Percentiles rank a stretch among this genome's conserved stretches.
Conservation (phyloP, 768 basidiomycete genomes). For the Candolleomyces aberdarensis region DNA sequence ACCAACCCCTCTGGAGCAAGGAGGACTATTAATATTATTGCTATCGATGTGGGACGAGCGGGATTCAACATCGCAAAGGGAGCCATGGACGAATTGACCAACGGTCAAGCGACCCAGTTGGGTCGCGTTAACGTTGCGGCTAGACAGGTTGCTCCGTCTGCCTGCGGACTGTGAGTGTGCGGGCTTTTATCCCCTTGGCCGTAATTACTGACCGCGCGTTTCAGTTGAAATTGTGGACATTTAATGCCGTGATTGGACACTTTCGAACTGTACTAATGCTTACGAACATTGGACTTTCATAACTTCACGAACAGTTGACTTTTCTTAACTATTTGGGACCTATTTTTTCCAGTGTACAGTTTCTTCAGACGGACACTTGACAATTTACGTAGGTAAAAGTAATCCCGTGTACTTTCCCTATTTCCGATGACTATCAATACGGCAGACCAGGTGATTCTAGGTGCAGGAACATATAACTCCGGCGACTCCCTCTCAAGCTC, state of each 20-base stretch:
- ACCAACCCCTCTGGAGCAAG: constrained; percentile 24
- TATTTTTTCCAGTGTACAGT: not conserved
- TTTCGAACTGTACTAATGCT: not conserved
- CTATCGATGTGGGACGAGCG: constrained; percentile 49
- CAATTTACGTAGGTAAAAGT: not conserved
- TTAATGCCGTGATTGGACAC: not conserved
- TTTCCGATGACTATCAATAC: not conserved
- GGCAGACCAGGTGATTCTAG: not conserved
- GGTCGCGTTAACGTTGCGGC: constrained; percentile 3
- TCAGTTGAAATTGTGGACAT: not conserved
- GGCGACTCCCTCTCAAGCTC: not conserved
- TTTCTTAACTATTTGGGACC: not conserved
- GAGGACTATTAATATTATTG: constrained; percentile 45
- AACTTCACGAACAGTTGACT: not conserved
- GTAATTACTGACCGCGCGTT: not conserved
- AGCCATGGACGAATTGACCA: constrained; percentile 58
- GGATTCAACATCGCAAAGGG: constrained; percentile 45
- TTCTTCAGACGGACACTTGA: not conserved
- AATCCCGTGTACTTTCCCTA: not conserved
- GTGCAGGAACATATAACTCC: not conserved
- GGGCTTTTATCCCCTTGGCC: not conserved
- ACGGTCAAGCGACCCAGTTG: constrained; percentile 4
- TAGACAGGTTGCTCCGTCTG: constrained; percentile 5
- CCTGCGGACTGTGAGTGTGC: constrained; percentile 6
- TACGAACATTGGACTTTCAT: not conserved